phyloP scores from a whole-genome alignment of 106 monocot genomes.

The Amphibolis antarctica region DNA sequence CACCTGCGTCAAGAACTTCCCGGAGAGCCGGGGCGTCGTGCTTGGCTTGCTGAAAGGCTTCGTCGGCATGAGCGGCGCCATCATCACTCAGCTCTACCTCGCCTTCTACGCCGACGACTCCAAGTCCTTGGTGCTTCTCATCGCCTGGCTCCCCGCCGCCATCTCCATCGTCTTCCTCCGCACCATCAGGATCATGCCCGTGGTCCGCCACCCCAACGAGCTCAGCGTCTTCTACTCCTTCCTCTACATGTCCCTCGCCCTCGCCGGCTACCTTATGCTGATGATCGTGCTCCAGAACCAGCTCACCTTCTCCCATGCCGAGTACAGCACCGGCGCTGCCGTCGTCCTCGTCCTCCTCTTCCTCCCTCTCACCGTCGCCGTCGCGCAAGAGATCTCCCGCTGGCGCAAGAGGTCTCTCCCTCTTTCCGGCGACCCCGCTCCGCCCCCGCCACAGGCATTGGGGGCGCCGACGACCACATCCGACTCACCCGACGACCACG shows the following conservation, averaged over 20 bases:
- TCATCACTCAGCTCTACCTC: conserved; percentile 19
- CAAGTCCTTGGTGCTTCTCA: conserved; percentile 23
- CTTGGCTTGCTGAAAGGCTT: conserved; percentile 20
- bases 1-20: conserved; percentile 30
- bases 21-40: conserved; percentile 21
- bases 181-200: conserved; percentile 17
- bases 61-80: conserved; percentile 26
- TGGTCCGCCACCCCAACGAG: conserved; percentile 1
- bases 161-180: conserved; percentile 14
- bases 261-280: conserved; percentile 40
- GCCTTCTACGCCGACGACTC: conserved; percentile 22
- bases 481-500: not conserved
- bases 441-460: not conserved
- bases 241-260: conserved; percentile 31
- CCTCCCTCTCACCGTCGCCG: conserved; percentile 29
- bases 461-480: not conserved
- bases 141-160: conserved; percentile 23
- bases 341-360: conserved; percentile 32
- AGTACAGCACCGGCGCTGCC: conserved; percentile 20
- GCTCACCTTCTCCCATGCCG: conserved; percentile 25
- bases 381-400: conserved; percentile 23
- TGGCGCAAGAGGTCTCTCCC: not conserved
- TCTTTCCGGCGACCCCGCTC: not conserved
- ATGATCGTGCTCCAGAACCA: conserved; percentile 33
- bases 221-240: conserved; percentile 35